phyloP scores from a whole-genome alignment of 805 yeast species.

The Danielia oregonensis region DNA sequence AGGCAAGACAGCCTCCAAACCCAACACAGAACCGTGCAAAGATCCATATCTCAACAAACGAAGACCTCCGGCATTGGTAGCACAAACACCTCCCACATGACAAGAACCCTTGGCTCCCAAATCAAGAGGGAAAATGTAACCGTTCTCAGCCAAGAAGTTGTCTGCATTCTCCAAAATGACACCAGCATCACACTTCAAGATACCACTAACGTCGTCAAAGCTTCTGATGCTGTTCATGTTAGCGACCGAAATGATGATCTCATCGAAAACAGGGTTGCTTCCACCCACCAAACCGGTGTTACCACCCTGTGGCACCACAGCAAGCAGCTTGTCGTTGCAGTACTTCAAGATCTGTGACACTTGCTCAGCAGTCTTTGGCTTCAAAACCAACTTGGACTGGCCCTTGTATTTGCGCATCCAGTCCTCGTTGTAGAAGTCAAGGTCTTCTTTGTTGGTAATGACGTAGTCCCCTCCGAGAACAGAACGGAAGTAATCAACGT shows the following conservation, averaged over 20 bases:
- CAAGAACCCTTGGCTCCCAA: constrained; percentile 97
- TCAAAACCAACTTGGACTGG: constrained; percentile 74
- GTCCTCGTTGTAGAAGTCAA: constrained; percentile 77
- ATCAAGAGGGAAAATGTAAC: constrained; percentile 88
- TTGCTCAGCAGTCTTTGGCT: constrained; percentile 78
- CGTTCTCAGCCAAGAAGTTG: constrained; percentile 68
- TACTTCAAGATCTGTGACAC: constrained; percentile 72
- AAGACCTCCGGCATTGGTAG: constrained; percentile 95
- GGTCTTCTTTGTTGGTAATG: constrained; percentile 58
- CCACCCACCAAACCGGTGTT: constrained; percentile 97
- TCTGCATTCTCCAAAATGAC: constrained; percentile 85
- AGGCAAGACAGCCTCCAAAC: constrained; percentile 89
- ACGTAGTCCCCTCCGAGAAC: constrained; percentile 50
- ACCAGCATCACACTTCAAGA: constrained; percentile 87
- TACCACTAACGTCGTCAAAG: constrained; percentile 80
- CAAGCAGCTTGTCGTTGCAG: constrained; percentile 72
- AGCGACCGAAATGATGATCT: constrained; percentile 68
- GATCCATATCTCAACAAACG: constrained; percentile 86
- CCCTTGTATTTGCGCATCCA: constrained; percentile 94
- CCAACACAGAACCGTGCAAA: constrained; percentile 86
- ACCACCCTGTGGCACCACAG: constrained; percentile 96
- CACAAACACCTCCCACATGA: constrained; percentile 91
- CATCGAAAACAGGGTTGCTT: constrained; percentile 88
- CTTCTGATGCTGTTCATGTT: constrained; percentile 74
- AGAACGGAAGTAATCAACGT: constrained; percentile 56